These are phyloP conservation scores for Ogataea trehalophila DNA, from an alignment of 805 yeast species.

Conservation along the genomic window DNA sequence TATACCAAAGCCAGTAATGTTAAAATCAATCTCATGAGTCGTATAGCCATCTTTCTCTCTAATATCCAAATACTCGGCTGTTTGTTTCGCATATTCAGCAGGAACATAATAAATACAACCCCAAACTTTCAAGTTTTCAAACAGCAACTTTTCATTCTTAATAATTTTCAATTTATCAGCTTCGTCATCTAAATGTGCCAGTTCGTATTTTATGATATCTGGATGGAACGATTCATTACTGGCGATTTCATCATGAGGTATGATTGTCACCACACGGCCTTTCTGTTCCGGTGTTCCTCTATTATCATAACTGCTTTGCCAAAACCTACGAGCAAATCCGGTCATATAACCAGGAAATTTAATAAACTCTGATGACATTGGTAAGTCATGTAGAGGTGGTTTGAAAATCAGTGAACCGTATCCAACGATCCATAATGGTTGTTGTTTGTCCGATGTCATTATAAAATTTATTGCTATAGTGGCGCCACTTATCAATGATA, in stretches of 20 bases:
- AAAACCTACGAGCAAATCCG: slow-evolving; percentile 79
- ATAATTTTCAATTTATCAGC: slow-evolving; percentile 12
- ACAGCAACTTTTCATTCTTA: slow-evolving; percentile 21
- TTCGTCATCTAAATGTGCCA: slow-evolving; percentile 8
- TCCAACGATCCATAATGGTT: slow-evolving; percentile 76
- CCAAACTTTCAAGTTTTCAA: slow-evolving; percentile 52
- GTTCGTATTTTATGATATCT: slow-evolving; percentile 34
- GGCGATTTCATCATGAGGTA: slow-evolving; percentile 53
- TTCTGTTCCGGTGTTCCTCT: slow-evolving; percentile 84
- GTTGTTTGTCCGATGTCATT: slow-evolving; percentile 8
- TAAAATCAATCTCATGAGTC: slow-evolving; percentile 60
- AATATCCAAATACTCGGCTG: slow-evolving; percentile 64
- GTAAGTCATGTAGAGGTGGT: slow-evolving; percentile 69
- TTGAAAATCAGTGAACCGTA: slow-evolving; percentile 87
- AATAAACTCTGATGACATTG: slow-evolving; percentile 23
- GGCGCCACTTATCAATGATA: no score
- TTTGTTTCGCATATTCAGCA: slow-evolving; percentile 54
- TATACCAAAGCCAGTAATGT: slow-evolving; percentile 27
- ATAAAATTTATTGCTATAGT: not conserved
- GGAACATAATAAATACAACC: slow-evolving; percentile 84
- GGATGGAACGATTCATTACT: slow-evolving; percentile 34
- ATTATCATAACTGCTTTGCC: slow-evolving; percentile 91
- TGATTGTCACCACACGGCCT: slow-evolving; percentile 83
- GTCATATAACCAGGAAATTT: slow-evolving; percentile 62
- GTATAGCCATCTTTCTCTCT: slow-evolving; percentile 91